These are phyloP conservation scores for Trichoderma guizhouense DNA, from an alignment of 2,329 filamentous ascomycete genomes.

Conservation along the genomic window DNA sequence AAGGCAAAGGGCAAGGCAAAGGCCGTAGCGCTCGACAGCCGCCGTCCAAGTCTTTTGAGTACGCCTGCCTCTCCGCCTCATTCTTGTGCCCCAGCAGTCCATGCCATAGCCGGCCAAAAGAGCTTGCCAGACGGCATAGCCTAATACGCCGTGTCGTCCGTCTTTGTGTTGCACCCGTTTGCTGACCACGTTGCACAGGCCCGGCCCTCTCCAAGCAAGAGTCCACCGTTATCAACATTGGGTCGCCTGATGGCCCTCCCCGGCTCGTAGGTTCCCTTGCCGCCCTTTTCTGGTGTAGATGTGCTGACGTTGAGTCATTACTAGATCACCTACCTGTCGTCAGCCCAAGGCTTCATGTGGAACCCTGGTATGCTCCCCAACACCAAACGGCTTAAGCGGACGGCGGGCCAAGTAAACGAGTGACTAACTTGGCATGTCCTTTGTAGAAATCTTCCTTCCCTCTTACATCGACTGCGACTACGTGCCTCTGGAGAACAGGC, in stretches of 20 bases:
- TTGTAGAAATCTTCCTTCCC: slow-evolving; percentile 72
- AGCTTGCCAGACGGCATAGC: background rate
- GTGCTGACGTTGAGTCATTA: background rate
- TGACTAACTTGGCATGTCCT: background rate
- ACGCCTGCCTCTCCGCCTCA: slow-evolving; percentile 24
- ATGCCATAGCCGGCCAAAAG: background rate
- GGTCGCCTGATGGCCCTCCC: slow-evolving; percentile 68
- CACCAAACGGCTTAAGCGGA: background rate
- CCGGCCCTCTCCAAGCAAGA: slow-evolving; percentile 69
- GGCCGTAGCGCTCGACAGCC: slow-evolving; percentile 48
- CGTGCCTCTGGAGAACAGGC: slow-evolving; percentile 69
- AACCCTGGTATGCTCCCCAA: slow-evolving; percentile 60
- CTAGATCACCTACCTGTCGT: slow-evolving; percentile 76
- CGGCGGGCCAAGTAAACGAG: background rate
- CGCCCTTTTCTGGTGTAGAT: background rate
- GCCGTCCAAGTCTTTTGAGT: slow-evolving; percentile 63
- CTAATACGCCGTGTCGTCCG: slow-evolving; percentile 4
- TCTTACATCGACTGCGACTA: slow-evolving; percentile 75
- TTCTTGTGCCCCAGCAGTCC: background rate
- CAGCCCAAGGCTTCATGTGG: slow-evolving; percentile 78
- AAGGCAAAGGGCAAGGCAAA: slow-evolving; percentile 29
- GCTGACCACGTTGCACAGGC: slow-evolving; percentile 48
- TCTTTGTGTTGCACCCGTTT: slow-evolving; percentile 14
- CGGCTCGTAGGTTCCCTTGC: slow-evolving; percentile 57
- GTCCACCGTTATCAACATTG: slow-evolving; percentile 77